Evolutionary conservation across 768 basidiomycete species (phyloP), one percentile per base, ranked within the genome.

Genomic region (Tylopilus felleus): DNA sequence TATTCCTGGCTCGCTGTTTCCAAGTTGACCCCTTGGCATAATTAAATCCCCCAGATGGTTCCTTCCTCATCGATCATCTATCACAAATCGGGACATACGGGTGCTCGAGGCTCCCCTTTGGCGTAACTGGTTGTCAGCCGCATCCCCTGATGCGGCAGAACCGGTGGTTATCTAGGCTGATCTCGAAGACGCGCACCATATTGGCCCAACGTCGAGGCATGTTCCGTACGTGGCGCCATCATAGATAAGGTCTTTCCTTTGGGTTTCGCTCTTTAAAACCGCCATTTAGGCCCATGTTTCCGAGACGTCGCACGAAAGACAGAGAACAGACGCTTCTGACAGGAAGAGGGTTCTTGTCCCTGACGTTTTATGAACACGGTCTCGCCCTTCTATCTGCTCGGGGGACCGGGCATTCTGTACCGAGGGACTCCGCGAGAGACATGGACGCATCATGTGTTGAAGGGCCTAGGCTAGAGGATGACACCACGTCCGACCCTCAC

Each of bases 211-310:
- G 23, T 25, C 27, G 13, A 46, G 44, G 17, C 35, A 25, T n/a
- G 33, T 21, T 19, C 50, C 38, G 17, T 17, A 38, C 14, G 44
- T 36, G 40, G 45, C 47, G 28, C 39, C 23, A 38, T 48, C 47
- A 57, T 55, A 53, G 65, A 67, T 67, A 67, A 64, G 55, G 17
- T 17, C 13, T 31, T 29, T 27, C 9, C 9, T 16, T n/a, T 33
- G 14, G 36, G 21, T 27, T 19, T 39, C 47, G 25, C 29, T n/a
- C 40, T 55, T 38, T 46, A 13, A 45, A 9, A 29, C 38, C 41
- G 8, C 47, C 39, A 31, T 47, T 35, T 51, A 13, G 43, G 49
- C 41, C 33, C 21, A 13, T 1, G 21, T 35, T 19, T 33, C 38
- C 52, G 53, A 57, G 46, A 25, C 12, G 42, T 45, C 51, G 49